Percentiles rank a stretch among this genome's conserved stretches.
These are phyloP conservation scores for Aspergillus asperescens DNA, from an alignment of 495 filamentous ascomycete genomes.

Conservation along the genomic window DNA sequence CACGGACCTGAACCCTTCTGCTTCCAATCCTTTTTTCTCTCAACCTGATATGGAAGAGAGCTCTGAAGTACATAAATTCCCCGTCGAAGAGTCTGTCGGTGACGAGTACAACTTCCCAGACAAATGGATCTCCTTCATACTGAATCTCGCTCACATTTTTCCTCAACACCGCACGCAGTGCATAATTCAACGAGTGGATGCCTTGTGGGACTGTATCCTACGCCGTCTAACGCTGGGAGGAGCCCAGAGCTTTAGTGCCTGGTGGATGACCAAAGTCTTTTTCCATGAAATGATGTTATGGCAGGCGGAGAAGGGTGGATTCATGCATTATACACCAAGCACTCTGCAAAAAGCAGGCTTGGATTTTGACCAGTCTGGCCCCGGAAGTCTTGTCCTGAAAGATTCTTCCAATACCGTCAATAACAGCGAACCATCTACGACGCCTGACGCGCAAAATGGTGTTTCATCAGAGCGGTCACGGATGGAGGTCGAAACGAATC, in stretches of 20 bases:
- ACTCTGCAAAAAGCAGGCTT: constrained; percentile 40
- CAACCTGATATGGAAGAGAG: constrained; percentile 42
- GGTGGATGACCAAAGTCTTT: constrained; percentile 98
- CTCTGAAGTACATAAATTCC: constrained; percentile 29
- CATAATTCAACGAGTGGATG: constrained; percentile 41
- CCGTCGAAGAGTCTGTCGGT: constrained; percentile 32
- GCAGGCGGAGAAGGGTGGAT: constrained; percentile 87
- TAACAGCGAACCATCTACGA: constrained; percentile 12
- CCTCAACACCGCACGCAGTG: constrained; percentile 60
- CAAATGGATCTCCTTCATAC: constrained; percentile 77
- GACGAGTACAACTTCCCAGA: constrained; percentile 66
- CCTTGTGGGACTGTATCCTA: constrained; percentile 43
- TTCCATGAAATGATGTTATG: constrained; percentile 93
- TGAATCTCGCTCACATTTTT: constrained; percentile 68
- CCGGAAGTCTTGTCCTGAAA: constrained; percentile 25
- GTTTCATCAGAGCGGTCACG: constrained; percentile 10
- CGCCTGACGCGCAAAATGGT: constrained; percentile 13
- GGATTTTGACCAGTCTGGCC: constrained; percentile 23
- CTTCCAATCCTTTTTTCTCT: constrained; percentile 33
- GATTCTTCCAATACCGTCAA: constrained; percentile 15
- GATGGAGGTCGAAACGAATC: constrained; percentile 14
- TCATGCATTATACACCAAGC: constrained; percentile 59
- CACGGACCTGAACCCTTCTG: constrained; percentile 29
- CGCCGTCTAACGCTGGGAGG: constrained; percentile 62
- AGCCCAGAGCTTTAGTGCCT: constrained; percentile 82